Base-by-base conservation (phyloP, 192 early-diverging fungal genomes). In the Glomus cerebriforme region DNA sequence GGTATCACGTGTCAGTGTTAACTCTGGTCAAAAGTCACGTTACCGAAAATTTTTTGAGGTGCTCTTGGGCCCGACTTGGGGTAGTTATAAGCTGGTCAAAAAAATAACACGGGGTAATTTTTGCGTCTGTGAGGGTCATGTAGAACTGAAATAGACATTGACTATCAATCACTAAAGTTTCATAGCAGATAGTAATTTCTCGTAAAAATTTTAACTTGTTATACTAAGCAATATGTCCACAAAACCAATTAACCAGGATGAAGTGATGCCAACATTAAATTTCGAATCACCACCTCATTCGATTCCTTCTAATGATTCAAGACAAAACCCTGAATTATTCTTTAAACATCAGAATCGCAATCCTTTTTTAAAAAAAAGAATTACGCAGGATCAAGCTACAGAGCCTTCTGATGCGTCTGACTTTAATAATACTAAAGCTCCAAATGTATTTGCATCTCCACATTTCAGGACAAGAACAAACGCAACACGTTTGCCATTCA, bases 391-490 rank as follows among this genome's bases (percentile, higher is more conserved):
- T 27, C 12, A 72, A 72, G 10, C 24, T 22, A n/a, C 35, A 27
- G 69, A 39, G 4, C 6, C 31, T n/a, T 58, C 32, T 32, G 31
- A 73, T n/a, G 29, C 27, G 12, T 67, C 27, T n/a, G 27, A 35
- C 31, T 8, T 34, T 29, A 34, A 35, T 17, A 35, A 67, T 67
- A n/a, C 19, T 12, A 43, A 58, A 68, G 0, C n/a, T 22, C 3
- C 35, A 37, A 68, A 68, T n/a, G 66, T 68, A 32, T 68, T 43
- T 37, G 35, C 35, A 12, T 35, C 31, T 24, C 66, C 66, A 2
- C 34, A 39, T 68, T 68, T 68, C 34, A 37, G 34, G 35, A 39
- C 66, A 68, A 68, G 35, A 37, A 17, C 59, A 62, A 62, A 62
- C n/a, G 9, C 22, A 26, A 13, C 32, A 39, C 66, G 66, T 24